phyloP scores from a whole-genome alignment of 2,329 filamentous ascomycete species.

The Pestalotiopsis sp. region DNA sequence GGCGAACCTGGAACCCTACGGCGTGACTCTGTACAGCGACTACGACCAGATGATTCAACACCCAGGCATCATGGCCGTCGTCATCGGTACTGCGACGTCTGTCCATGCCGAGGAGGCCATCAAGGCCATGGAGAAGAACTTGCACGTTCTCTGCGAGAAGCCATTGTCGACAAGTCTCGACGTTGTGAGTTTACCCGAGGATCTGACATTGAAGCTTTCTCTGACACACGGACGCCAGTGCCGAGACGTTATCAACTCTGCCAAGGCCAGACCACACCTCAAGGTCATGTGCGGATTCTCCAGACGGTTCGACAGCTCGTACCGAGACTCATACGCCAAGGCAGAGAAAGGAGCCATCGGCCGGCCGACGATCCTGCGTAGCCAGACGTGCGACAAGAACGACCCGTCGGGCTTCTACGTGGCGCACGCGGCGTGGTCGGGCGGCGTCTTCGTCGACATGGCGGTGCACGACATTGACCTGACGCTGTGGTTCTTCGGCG shows the following conservation, averaged over 20 bases:
- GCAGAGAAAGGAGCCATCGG: constrained; percentile 60
- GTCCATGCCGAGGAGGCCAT: constrained; percentile 61
- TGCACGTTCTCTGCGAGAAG: constrained; percentile 64
- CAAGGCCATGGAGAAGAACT: constrained; percentile 54
- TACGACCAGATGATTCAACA: constrained; percentile 49
- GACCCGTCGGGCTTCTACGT: constrained; percentile 70
- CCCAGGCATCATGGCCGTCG: constrained; percentile 43
- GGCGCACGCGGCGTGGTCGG: constrained; percentile 64
- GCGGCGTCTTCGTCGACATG: constrained; percentile 73
- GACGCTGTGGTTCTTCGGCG: constrained; percentile 64
- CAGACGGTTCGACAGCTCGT: constrained; percentile 67
- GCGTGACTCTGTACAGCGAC: constrained; percentile 45
- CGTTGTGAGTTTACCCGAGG: constrained; percentile 45
- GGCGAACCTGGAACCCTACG: constrained; percentile 43
- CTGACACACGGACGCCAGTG: constrained; percentile 40
- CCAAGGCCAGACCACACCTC: constrained; percentile 55
- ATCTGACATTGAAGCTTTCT: background rate
- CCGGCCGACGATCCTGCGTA: constrained; percentile 60
- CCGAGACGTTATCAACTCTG: constrained; percentile 61
- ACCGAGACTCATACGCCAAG: constrained; percentile 59
- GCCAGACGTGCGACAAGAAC: constrained; percentile 68
- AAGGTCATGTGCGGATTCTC: constrained; percentile 71
- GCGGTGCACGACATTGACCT: constrained; percentile 73
- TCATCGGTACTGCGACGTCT: constrained; percentile 45
- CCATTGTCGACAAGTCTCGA: constrained; percentile 61